phyloP scores from a whole-genome alignment of 192 early-diverging fungal genomes.

The Phlyctochytrium planicorne region DNA sequence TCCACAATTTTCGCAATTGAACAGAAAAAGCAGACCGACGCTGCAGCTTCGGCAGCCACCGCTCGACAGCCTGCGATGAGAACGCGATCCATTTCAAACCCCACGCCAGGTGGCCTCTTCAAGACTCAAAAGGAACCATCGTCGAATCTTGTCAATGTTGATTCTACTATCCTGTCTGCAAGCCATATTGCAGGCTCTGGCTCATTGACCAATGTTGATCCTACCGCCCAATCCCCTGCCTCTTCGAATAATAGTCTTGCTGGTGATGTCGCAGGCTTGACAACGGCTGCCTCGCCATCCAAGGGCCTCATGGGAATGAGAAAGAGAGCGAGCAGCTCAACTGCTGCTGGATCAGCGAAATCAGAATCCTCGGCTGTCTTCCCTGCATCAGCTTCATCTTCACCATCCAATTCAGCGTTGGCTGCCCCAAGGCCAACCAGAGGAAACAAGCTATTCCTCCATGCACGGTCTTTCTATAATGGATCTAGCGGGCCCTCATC shows the following conservation, averaged over 20 bases:
- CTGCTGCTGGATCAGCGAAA: background rate
- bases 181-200: background rate
- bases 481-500: background rate
- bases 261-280: background rate
- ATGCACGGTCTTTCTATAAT: background rate
- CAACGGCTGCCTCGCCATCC: background rate
- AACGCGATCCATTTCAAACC: slow-evolving; percentile 3
- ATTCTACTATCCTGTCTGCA: background rate
- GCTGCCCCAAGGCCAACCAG: background rate
- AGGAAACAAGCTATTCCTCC: background rate
- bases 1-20: background rate
- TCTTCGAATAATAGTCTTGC: background rate
- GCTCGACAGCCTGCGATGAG: background rate
- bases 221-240: background rate
- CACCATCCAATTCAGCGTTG: background rate
- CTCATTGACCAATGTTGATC: background rate
- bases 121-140: background rate
- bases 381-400: background rate
- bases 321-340: background rate
- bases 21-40: background rate
- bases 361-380: background rate
- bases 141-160: background rate
- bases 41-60: background rate
- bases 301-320: background rate
- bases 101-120: slow-evolving; percentile 1